Conservation (phyloP, 164 flowering plant genomes). For the Akebia trifoliata region DNA sequence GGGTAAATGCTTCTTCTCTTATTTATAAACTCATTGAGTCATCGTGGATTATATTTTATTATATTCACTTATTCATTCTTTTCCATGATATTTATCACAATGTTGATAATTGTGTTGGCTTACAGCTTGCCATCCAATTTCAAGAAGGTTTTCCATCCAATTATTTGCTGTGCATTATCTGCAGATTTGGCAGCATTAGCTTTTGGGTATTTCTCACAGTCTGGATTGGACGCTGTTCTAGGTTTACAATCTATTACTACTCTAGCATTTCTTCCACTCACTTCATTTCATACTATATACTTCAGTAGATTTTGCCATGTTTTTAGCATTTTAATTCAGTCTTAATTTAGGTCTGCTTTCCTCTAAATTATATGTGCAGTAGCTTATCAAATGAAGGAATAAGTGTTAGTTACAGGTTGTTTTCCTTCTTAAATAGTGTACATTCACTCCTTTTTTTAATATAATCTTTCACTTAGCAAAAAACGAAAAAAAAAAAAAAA, state of each 20-base stretch:
- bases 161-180: conserved; percentile 76
- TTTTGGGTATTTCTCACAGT: conserved; percentile 62
- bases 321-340: too few relatives aligned
- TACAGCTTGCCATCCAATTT: conserved; percentile 67
- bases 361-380: too few relatives aligned
- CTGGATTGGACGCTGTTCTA: conserved; percentile 77
- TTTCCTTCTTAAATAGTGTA: too few relatives aligned
- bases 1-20: conserved; percentile 41
- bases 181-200: conserved; percentile 82
- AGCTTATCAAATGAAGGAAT: too few relatives aligned
- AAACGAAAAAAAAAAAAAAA: too few relatives aligned
- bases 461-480: too few relatives aligned
- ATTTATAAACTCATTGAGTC: not conserved
- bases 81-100: not conserved
- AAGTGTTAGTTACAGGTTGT: too few relatives aligned
- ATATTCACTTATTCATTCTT: not conserved
- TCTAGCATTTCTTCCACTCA: not conserved
- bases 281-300: not conserved
- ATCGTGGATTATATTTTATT: too few relatives aligned
- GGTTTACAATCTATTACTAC: conserved; percentile 37
- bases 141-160: conserved; percentile 88
- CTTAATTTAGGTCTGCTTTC: too few relatives aligned
- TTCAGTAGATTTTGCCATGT: too few relatives aligned
- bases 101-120: conserved; percentile 5
- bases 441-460: too few relatives aligned